These are phyloP conservation scores for Chondrostereum purpureum DNA, from an alignment of 1,284 basidiomycete species.

Conservation along the genomic window DNA sequence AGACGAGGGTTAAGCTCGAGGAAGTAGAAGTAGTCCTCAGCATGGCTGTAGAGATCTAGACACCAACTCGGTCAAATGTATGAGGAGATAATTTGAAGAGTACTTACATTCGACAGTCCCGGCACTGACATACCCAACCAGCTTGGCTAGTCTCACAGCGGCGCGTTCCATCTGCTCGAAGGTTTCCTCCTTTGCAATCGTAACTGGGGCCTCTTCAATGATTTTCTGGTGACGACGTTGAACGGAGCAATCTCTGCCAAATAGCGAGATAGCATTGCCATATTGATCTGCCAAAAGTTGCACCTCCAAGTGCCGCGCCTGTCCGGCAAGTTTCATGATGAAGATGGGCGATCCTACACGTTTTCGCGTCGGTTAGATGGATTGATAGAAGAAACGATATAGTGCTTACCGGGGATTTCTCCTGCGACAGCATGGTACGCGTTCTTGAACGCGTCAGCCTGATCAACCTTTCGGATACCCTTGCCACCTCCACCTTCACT, in stretches of 20 bases:
- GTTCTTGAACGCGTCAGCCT: slow-evolving; percentile 84
- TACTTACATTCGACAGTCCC: slow-evolving; percentile 94
- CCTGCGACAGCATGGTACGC: slow-evolving; percentile 90
- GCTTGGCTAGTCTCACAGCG: slow-evolving; percentile 93
- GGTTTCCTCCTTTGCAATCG: slow-evolving; percentile 86
- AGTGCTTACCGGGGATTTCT: slow-evolving; percentile 84
- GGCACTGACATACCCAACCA: slow-evolving; percentile 98
- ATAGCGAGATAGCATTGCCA: slow-evolving; percentile 97
- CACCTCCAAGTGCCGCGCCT: slow-evolving; percentile 96
- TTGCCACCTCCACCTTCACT: slow-evolving; percentile 99
- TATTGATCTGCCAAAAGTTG: slow-evolving; percentile 99
- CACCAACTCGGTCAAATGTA: slow-evolving; percentile 7
- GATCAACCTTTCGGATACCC: slow-evolving; percentile 92
- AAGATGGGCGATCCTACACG: slow-evolving; percentile 91
- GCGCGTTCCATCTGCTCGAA: slow-evolving; percentile 99
- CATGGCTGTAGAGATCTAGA: slow-evolving; percentile 89
- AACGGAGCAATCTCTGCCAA: slow-evolving; percentile 99
- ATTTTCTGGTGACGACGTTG: slow-evolving; percentile 99
- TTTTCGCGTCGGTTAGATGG: slow-evolving; percentile 10
- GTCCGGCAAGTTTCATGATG: slow-evolving; percentile 99
- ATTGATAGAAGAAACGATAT: slow-evolving; percentile 11
- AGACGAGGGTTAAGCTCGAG: slow-evolving; percentile 99
- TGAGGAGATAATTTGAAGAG: neutral
- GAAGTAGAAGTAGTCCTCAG: slow-evolving; percentile 94
- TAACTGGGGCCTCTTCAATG: slow-evolving; percentile 99